These are phyloP conservation scores for Colletotrichum trifolii DNA, from an alignment of 2,329 filamentous ascomycete species.

Conservation along the genomic window DNA sequence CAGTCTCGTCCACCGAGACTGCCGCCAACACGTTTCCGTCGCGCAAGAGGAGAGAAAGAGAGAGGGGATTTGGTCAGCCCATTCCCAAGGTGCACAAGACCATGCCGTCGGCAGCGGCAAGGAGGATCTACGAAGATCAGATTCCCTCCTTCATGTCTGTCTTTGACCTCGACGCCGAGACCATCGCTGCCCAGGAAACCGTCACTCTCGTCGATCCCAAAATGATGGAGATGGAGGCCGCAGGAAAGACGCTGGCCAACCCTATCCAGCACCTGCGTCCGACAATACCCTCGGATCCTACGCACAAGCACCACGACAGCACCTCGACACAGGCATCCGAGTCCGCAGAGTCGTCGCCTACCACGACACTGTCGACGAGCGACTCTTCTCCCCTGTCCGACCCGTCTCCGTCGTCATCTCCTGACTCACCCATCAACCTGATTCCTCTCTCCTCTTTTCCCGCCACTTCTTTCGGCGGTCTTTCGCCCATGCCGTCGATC, in stretches of 20 bases:
- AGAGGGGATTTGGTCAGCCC: constrained; percentile 34
- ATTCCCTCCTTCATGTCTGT: constrained; percentile 83
- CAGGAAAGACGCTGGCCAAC: constrained; percentile 50
- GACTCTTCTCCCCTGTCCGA: constrained; percentile 92
- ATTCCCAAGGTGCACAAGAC: constrained; percentile 43
- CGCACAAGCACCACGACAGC: constrained; percentile 79
- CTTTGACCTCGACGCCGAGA: constrained; percentile 72
- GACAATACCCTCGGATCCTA: constrained; percentile 57
- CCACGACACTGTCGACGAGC: constrained; percentile 91
- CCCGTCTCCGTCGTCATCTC: constrained; percentile 89
- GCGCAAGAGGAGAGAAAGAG: constrained; percentile 37
- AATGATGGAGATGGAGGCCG: constrained; percentile 59
- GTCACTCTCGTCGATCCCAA: constrained; percentile 67
- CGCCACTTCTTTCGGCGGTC: constrained; percentile 65
- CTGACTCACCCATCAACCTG: constrained; percentile 85
- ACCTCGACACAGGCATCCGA: constrained; percentile 82
- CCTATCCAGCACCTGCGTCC: constrained; percentile 50
- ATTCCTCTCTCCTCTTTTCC: constrained; percentile 77
- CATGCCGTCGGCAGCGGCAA: constrained; percentile 72
- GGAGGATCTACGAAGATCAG: constrained; percentile 74
- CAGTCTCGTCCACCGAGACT: constrained; percentile 35
- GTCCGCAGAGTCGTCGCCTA: constrained; percentile 94
- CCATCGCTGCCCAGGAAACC: constrained; percentile 63
- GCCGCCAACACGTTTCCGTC: constrained; percentile 33
- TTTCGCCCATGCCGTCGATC: constrained; percentile 52